A percentile compares a stretch with the other conserved stretches of the same genome.
Evolutionary conservation across 257 asterid genomes (phyloP).

Genomic region (Plantago major): DNA sequence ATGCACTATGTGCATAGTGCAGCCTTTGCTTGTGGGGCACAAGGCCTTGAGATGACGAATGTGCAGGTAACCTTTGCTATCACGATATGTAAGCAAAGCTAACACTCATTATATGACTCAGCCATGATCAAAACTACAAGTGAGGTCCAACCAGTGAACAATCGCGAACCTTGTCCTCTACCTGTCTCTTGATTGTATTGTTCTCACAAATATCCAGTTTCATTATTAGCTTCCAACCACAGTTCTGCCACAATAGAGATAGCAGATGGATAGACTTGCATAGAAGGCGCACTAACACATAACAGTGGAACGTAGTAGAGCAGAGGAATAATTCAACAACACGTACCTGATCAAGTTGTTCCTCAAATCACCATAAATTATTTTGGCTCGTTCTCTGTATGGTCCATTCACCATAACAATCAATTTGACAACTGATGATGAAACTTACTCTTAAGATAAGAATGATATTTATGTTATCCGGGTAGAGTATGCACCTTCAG

Average conservation of each 20-base stretch:
- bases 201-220: constrained; percentile 87
- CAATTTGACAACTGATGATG: constrained; percentile 16
- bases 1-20: too few species aligned
- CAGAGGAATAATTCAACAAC: too few species aligned
- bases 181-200: constrained; percentile 90
- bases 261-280: background rate
- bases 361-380: constrained; percentile 68
- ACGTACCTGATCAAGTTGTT: constrained; percentile 76
- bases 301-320: too few species aligned
- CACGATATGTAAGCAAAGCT: too few species aligned
- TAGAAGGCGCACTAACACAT: too few species aligned
- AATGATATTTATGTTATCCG: too few species aligned
- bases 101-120: constrained; percentile 59
- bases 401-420: constrained; percentile 75
- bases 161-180: constrained; percentile 89
- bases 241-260: constrained; percentile 74
- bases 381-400: constrained; percentile 62
- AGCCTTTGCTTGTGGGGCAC: too few species aligned
- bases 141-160: constrained; percentile 92
- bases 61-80: too few species aligned
- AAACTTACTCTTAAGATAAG: background rate
- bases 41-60: too few species aligned
- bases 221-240: constrained; percentile 61
- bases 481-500: constrained; percentile 51
- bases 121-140: constrained; percentile 83